These are phyloP conservation scores for Pichia sporocuriosa DNA, from an alignment of 805 yeast species.

Conservation along the genomic window DNA sequence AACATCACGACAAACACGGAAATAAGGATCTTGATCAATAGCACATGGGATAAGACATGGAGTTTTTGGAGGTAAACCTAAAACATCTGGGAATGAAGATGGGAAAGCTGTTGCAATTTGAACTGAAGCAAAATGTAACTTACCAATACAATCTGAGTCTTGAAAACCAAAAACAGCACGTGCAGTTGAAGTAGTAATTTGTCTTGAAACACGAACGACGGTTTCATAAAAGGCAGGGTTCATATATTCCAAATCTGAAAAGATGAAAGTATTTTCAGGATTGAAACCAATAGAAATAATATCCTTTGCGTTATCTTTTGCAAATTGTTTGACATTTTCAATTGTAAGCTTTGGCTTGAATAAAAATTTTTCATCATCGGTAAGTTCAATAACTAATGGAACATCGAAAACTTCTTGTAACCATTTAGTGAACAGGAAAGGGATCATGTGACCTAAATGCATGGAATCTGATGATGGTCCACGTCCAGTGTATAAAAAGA, in stretches of 20 bases:
- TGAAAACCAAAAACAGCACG: slow-evolving; percentile 94
- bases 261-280: slow-evolving; percentile 89
- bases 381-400: slow-evolving; percentile 87
- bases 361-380: slow-evolving; percentile 95
- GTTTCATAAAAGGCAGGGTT: slow-evolving; percentile 91
- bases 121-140: slow-evolving; percentile 88
- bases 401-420: slow-evolving; percentile 95
- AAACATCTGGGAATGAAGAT: slow-evolving; percentile 88
- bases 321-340: slow-evolving; percentile 76
- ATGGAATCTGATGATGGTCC: slow-evolving; percentile 93
- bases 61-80: slow-evolving; percentile 80
- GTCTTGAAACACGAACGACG: slow-evolving; percentile 86
- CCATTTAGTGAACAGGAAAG: slow-evolving; percentile 95
- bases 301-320: slow-evolving; percentile 83
- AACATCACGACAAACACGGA: slow-evolving; percentile 95
- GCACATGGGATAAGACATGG: slow-evolving; percentile 98
- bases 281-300: slow-evolving; percentile 92
- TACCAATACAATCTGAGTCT: slow-evolving; percentile 93
- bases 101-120: slow-evolving; percentile 97
- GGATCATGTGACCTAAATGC: slow-evolving; percentile 97
- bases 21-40: slow-evolving; percentile 97
- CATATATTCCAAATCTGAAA: slow-evolving; percentile 90
- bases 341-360: slow-evolving; percentile 88
- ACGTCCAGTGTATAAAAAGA: slow-evolving; percentile 93
- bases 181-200: slow-evolving; percentile 95